Evolutionary conservation across 2,329 filamentous ascomycete species (phyloP).

Genomic region (Trichoderma guizhouense): DNA sequence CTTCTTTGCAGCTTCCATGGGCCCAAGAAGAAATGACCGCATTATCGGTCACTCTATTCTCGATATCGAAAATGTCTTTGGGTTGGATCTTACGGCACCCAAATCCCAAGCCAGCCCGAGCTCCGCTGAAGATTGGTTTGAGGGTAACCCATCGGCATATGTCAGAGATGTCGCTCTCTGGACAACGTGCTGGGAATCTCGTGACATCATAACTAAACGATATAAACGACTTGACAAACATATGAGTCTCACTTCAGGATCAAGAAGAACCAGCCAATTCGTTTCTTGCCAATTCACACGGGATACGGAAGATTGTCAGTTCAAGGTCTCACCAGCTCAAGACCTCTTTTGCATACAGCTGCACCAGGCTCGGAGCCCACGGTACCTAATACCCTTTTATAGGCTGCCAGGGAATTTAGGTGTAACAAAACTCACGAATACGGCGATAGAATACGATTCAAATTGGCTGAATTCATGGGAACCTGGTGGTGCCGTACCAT

Average conservation of each 20-base stretch:
- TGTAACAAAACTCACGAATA: not conserved
- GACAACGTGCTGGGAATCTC: constrained; percentile 14
- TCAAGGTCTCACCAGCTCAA: not conserved
- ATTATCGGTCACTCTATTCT: not conserved
- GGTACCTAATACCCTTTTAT: not conserved
- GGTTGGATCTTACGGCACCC: not conserved
- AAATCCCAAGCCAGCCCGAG: not conserved
- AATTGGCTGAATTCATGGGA: not conserved
- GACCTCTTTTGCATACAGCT: not conserved
- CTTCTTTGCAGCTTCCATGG: not conserved
- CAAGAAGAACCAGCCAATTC: not conserved
- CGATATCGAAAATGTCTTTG: not conserved
- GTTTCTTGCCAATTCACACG: not conserved
- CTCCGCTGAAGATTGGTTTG: not conserved
- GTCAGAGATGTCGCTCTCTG: constrained; percentile 17
- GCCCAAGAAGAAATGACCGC: not conserved
- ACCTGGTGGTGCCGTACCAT: not conserved
- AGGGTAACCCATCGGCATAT: constrained; percentile 17
- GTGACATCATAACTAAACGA: constrained; percentile 5
- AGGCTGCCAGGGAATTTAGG: not conserved
- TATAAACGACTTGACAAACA: not conserved
- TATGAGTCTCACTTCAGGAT: no score
- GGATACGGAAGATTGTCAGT: not conserved
- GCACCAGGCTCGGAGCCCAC: not conserved
- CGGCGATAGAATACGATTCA: not conserved